These are phyloP conservation scores for Thymus mandschuricus DNA, from an alignment of 257 asterid genomes.

Conservation along the genomic window DNA sequence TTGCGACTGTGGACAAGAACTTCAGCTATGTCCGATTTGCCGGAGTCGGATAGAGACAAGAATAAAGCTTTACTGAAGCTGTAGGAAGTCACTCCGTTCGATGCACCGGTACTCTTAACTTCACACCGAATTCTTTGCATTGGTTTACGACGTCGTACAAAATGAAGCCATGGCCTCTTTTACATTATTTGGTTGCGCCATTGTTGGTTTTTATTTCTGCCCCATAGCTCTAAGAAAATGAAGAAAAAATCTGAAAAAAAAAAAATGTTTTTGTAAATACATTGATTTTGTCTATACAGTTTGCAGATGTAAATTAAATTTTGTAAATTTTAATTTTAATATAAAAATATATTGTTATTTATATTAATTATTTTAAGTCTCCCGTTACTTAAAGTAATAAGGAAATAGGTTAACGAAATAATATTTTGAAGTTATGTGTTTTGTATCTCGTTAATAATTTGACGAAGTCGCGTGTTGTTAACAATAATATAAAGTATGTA, in stretches of 20 bases:
- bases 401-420: too few relatives aligned
- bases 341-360: too few relatives aligned
- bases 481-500: too few relatives aligned
- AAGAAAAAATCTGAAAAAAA: background rate
- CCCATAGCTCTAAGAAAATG: background rate
- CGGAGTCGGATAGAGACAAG: constrained; percentile 73
- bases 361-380: too few relatives aligned
- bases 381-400: too few relatives aligned
- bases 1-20: constrained; percentile 72
- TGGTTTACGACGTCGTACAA: constrained; percentile 23
- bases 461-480: too few relatives aligned
- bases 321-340: too few relatives aligned
- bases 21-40: constrained; percentile 77
- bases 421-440: too few relatives aligned
- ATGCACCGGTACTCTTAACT: constrained; percentile 3
- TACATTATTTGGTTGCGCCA: constrained; percentile 17
- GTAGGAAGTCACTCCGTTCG: constrained; percentile 28
- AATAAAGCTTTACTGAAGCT: constrained; percentile 69
- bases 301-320: too few relatives aligned
- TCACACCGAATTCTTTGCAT: constrained; percentile 36
- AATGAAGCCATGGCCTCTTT: constrained; percentile 3
- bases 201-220: background rate
- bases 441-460: too few relatives aligned
- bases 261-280: background rate
- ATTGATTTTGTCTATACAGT: too few relatives aligned